Conservation (phyloP, 2,329 filamentous ascomycete species). For the Colletotrichum sansevieriae region DNA sequence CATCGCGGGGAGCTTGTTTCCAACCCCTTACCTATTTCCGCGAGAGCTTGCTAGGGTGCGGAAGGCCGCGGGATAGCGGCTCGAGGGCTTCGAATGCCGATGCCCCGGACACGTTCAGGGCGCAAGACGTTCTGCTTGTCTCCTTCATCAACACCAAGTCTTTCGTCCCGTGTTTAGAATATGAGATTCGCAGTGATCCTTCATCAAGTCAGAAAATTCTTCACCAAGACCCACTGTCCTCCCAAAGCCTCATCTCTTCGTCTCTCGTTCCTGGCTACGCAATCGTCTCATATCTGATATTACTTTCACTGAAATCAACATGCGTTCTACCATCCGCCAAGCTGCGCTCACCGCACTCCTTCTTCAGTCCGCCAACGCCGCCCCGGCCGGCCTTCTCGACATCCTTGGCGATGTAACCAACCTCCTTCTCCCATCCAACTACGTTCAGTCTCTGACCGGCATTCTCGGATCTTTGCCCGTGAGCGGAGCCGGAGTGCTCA, state of each 20-base stretch:
- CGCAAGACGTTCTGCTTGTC: too few species aligned
- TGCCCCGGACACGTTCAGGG: neutral
- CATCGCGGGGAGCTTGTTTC: neutral
- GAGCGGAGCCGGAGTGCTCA: neutral
- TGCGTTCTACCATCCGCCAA: neutral
- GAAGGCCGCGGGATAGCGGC: neutral
- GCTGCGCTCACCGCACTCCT: neutral
- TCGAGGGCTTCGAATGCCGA: neutral
- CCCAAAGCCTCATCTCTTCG: neutral
- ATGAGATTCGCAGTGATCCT: conserved; percentile 16
- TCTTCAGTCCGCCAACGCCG: conserved; percentile 12
- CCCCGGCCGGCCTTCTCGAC: conserved; percentile 31
- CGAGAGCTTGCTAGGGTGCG: neutral
- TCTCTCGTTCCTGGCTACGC: conserved; percentile 7
- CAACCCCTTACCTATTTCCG: neutral
- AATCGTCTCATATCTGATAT: neutral
- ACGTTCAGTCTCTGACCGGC: conserved; percentile 6
- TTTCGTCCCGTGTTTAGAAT: neutral
- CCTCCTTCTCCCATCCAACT: conserved; percentile 26
- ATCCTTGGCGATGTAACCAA: conserved; percentile 3
- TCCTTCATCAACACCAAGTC: neutral
- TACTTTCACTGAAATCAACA: neutral
- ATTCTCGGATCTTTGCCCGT: conserved; percentile 10
- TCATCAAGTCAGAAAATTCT: too few species aligned
- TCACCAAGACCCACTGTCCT: neutral